A percentile compares a stretch with the other conserved stretches of the same genome.
phyloP scores from a whole-genome alignment of 768 basidiomycete genomes.

The Podaxis pistillaris region DNA sequence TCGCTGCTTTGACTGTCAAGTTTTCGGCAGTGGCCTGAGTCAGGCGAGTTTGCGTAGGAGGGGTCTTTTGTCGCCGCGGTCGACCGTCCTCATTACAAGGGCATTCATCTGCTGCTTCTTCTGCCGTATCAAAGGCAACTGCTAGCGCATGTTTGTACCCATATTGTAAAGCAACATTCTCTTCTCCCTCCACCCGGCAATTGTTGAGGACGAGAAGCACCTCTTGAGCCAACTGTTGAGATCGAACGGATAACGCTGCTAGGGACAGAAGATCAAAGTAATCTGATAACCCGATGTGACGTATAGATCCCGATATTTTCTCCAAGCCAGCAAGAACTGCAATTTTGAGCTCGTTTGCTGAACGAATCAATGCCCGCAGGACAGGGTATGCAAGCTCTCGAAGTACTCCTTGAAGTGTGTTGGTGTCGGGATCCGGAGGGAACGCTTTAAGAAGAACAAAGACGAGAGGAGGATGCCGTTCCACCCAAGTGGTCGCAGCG shows the following conservation, averaged over 20 bases:
- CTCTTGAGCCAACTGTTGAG: constrained; percentile 54
- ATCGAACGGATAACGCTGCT: constrained; percentile 48
- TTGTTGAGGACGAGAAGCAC: constrained; percentile 57
- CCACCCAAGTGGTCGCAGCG: constrained; percentile 41
- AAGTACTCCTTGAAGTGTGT: constrained; percentile 28
- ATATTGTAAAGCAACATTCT: constrained; percentile 26
- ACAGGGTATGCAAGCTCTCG: constrained; percentile 31
- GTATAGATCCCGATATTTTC: constrained; percentile 40
- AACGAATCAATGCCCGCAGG: constrained; percentile 48
- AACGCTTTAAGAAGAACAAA: constrained; percentile 50
- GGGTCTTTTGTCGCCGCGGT: constrained; percentile 42
- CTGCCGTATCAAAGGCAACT: constrained; percentile 60
- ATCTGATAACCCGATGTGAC: constrained; percentile 35
- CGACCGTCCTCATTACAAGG: constrained; percentile 64
- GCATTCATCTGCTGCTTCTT: constrained; percentile 66
- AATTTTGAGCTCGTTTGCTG: constrained; percentile 52
- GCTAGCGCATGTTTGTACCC: constrained; percentile 55
- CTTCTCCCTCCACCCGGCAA: constrained; percentile 22
- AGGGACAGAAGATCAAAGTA: constrained; percentile 57
- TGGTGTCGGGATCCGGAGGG: constrained; percentile 37
- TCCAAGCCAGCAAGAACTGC: constrained; percentile 60
- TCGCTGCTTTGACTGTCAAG: constrained; percentile 43
- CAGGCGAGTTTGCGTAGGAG: constrained; percentile 43
- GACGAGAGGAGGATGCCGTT: constrained; percentile 49
- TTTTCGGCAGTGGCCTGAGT: constrained; percentile 29